Base-by-base conservation (phyloP, 139 green algal genomes). In the Picochlorum sp. region DNA sequence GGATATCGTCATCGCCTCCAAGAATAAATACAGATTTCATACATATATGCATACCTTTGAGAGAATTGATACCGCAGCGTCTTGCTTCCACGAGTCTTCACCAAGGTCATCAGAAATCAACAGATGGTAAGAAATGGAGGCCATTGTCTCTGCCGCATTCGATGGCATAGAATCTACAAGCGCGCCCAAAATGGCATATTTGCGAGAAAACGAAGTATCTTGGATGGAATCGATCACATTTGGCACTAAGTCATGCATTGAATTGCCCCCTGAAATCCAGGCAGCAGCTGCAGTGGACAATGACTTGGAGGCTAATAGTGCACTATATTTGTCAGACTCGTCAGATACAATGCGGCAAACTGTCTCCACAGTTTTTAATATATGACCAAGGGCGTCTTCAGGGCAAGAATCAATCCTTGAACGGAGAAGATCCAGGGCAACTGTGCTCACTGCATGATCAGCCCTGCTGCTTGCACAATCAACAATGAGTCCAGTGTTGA, bases 361-460 rank as follows among this genome's bases (percentile, higher is more conserved):
- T 3, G 88, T 62, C 0, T 72, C 54, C 21, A 91, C 60, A 1
- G 83, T 77, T 75, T 86, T 74, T 65, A 63, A 54, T 11, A 91
- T 83, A 34, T 89, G 80, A 0, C 50, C 49, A 62, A 91, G 71
- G 30, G 74, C 73, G 2, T 65, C 60, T 23, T 83, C 52, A 7
- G 82, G 82, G 54, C 59, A 24, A 44, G 57, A 23, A 6, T 34
- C 41, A 3, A 75, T 80, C 45, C 89, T 65, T 28, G 62, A 26
- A 4, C 68, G 63, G 23, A 93, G 52, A 72, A 94, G 74, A 57
- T 58, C 57, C 65, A 95, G 75, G 23, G 86, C 80, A 0, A 78
- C 78, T 38, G 86, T 88, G 41, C 86, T 74, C 38, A 83, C 73
- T 2, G 73, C 72, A n/a, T 64, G 69, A 58, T 90, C 83, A 3